These are phyloP conservation scores for Metarhizium sp. DNA, from an alignment of 2,329 filamentous ascomycete species.

Conservation along the genomic window DNA sequence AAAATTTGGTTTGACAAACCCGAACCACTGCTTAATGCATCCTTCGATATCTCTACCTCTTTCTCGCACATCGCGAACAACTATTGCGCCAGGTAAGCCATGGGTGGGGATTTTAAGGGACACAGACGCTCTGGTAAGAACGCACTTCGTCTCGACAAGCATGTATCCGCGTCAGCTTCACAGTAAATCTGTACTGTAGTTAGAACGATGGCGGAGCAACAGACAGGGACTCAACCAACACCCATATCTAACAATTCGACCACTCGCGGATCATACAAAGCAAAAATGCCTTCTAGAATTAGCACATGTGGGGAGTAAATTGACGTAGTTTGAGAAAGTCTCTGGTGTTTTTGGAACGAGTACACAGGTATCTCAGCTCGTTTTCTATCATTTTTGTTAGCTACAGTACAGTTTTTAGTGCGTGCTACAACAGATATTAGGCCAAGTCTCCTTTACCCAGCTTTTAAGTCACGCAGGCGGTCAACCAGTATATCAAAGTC, in stretches of 20 bases:
- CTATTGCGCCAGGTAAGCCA: conserved; percentile 29
- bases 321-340: conserved; percentile 68
- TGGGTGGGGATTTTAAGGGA: background rate
- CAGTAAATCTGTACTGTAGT: conserved; percentile 66
- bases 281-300: conserved; percentile 92
- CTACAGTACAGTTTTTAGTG: background rate
- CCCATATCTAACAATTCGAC: conserved; percentile 85
- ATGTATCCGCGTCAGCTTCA: conserved; percentile 91
- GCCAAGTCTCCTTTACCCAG: conserved; percentile 55
- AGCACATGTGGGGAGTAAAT: conserved; percentile 96
- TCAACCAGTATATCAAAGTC: conserved; percentile 87
- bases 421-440: background rate
- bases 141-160: conserved; percentile 77
- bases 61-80: conserved; percentile 80
- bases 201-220: background rate
- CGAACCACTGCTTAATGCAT: conserved; percentile 97
- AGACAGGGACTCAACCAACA: conserved; percentile 32
- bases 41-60: conserved; percentile 88
- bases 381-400: conserved; percentile 41
- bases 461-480: conserved; percentile 73
- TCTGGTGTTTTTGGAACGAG: conserved; percentile 85
- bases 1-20: conserved; percentile 93
- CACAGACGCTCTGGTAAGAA: conserved; percentile 3
- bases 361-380: conserved; percentile 89
- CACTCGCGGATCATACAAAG: conserved; percentile 79